Evolutionary conservation across 176 grass and related monocot species (phyloP).

Genomic region (Panicum miliaceum): DNA sequence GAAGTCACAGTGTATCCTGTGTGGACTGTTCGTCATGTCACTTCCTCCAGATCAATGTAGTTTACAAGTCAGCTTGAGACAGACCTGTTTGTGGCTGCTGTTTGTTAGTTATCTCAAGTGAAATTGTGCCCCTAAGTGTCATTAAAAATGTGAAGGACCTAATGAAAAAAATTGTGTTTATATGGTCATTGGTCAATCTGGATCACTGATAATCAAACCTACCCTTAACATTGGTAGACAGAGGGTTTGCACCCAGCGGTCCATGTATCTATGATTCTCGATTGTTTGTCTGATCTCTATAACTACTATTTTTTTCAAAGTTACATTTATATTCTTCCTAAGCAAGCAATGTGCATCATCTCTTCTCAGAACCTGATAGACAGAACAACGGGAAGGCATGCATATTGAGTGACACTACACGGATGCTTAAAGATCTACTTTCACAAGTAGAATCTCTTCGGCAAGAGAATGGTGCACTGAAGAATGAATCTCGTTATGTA

Average conservation of each 20-base stretch:
- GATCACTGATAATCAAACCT: background rate
- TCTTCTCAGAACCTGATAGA: slow-evolving; percentile 76
- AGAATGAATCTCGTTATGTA: slow-evolving; percentile 92
- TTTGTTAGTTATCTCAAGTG: background rate
- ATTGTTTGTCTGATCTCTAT: slow-evolving; percentile 7
- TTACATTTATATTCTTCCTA: slow-evolving; percentile 26
- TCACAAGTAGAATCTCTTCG: slow-evolving; percentile 80
- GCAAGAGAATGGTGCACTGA: slow-evolving; percentile 75
- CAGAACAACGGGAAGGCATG: slow-evolving; percentile 82
- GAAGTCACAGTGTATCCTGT: background rate
- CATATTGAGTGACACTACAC: slow-evolving; percentile 69
- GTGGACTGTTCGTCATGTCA: background rate
- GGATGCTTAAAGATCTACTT: slow-evolving; percentile 71
- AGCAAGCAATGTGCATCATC: background rate
- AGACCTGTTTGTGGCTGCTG: background rate
- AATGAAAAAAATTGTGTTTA: background rate
- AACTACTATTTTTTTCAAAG: background rate
- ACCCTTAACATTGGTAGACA: background rate
- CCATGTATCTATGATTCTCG: background rate
- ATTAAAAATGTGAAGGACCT: background rate
- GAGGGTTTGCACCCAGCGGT: background rate
- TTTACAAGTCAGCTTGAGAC: background rate
- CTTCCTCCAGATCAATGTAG: background rate
- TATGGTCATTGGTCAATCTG: background rate
- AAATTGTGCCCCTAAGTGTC: background rate